Conservation (phyloP, 2,329 filamentous ascomycete species). For the Remersonia thermophila region DNA sequence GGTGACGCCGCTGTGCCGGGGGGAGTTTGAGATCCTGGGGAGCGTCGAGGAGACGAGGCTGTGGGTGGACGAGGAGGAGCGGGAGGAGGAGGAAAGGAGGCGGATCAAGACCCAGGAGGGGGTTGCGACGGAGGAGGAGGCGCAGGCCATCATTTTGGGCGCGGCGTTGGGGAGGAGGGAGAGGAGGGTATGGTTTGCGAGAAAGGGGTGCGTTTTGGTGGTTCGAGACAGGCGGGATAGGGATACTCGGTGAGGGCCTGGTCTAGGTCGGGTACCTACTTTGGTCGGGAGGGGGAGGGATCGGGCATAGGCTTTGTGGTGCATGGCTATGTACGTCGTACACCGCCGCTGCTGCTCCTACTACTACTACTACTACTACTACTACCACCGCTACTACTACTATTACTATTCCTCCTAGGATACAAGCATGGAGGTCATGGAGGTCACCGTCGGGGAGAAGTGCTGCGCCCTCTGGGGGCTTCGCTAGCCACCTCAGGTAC, state of each 20-base stretch:
- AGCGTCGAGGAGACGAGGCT: constrained; percentile 68
- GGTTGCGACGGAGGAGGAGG: constrained; percentile 31
- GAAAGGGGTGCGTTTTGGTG: constrained; percentile 42
- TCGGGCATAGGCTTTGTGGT: too few relatives aligned
- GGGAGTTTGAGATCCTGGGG: constrained; percentile 71
- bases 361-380: too few relatives aligned
- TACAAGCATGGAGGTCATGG: too few relatives aligned
- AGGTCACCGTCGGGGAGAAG: too few relatives aligned
- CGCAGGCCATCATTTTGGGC: constrained; percentile 42
- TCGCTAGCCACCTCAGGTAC: too few relatives aligned
- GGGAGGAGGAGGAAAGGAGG: constrained; percentile 14
- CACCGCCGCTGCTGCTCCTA: too few relatives aligned
- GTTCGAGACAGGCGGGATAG: constrained; percentile 33
- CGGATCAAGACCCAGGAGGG: constrained; percentile 1
- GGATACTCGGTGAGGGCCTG: background rate
- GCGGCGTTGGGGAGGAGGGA: constrained; percentile 46
- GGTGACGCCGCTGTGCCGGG: constrained; percentile 62
- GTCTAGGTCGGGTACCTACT: too few relatives aligned
- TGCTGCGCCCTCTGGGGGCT: too few relatives aligned
- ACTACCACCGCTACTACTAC: too few relatives aligned
- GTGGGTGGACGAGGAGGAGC: constrained; percentile 24
- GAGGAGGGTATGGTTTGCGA: constrained; percentile 52
- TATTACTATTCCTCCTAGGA: too few relatives aligned
- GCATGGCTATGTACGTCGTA: too few relatives aligned
- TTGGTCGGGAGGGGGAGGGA: too few relatives aligned